Evolutionary conservation across 495 filamentous ascomycete species (phyloP).

Genomic region (Penicillium cinerascens): DNA sequence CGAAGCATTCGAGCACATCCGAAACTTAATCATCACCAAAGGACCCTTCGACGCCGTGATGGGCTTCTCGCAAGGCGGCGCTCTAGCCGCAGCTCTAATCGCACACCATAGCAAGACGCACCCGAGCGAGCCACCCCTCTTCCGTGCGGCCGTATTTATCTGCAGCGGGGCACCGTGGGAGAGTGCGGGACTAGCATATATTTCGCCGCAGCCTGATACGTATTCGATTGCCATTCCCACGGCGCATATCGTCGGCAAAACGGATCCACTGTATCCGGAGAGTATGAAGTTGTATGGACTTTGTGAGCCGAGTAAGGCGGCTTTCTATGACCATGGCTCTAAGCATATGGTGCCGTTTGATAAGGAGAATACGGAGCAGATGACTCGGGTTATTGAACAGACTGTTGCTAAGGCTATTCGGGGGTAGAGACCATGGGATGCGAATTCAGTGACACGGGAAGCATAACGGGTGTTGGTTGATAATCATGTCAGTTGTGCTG

Average conservation of each 20-base stretch:
- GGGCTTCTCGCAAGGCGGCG: conserved; percentile 46
- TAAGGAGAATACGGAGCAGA: conserved; percentile 31
- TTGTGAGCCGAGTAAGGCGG: conserved; percentile 34
- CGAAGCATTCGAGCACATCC: conserved; percentile 32
- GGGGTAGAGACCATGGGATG: too few relatives aligned
- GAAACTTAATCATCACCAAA: conserved; percentile 28
- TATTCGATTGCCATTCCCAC: conserved; percentile 35
- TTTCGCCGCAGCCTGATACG: conserved; percentile 13
- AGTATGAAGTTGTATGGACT: conserved; percentile 31
- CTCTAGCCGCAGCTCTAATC: conserved; percentile 35
- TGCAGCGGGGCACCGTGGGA: conserved; percentile 33
- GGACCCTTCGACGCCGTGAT: conserved; percentile 48
- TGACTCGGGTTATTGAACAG: conserved; percentile 30
- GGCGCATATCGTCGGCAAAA: conserved; percentile 38
- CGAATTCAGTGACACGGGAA: neutral
- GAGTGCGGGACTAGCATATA: conserved; percentile 15
- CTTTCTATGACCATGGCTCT: conserved; percentile 37
- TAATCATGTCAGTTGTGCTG: neutral
- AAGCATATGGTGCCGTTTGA: conserved; percentile 43
- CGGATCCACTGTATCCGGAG: conserved; percentile 27
- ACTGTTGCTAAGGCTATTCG: conserved; percentile 24
- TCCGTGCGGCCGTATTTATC: conserved; percentile 43
- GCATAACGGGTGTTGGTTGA: neutral
- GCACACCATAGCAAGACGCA: conserved; percentile 31
- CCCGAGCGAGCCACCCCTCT: conserved; percentile 24